Evolutionary conservation across 768 basidiomycete species (phyloP), one percentile per base, ranked within the genome.

Genomic region (Suillus sp.): DNA sequence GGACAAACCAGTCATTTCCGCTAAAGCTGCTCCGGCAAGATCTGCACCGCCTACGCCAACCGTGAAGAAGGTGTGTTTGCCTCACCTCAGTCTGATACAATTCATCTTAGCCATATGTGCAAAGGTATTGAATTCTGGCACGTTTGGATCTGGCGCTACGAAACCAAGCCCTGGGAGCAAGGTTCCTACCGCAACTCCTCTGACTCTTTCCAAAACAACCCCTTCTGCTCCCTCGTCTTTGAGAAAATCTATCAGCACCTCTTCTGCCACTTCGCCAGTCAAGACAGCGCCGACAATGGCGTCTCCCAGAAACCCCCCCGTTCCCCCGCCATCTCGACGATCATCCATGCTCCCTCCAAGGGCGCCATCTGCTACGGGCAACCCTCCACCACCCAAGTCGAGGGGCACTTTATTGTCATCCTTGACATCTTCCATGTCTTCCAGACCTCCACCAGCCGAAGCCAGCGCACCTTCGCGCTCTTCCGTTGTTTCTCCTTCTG

Each of bases 101-200:
- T 69, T 69, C 62, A 69, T 70, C 65, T 71, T 68, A 64, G 69
- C 69, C 71, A 70, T 73, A 66, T 68, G 64, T 61, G 67, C 66
- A 43, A 71, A 91, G 90, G 82, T 88, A 62, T 78, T 87, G 68
- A 86, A 78, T 74, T 83, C 87, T 62, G 86, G 87, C 65, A 88
- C 88, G 66, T 87, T 88, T 78, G 84, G 86, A 66, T 68, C 83
- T 71, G 86, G 87, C 66, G 68, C 79, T 62, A 77, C 83, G 59
- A 88, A 84, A 74, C 67, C 74, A 60, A 71, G 77, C 55, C 77
- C 80, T 47, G 63, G 75, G 47, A 65, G 80, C 59, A 87, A 86
- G 74, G 71, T 84, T 53, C 55, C 72, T 61, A 62, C 73, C 38
- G 53, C 74, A 61, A 65, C 76, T 60, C 69, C 78, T 32, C 71